Percentiles rank a stretch among this genome's conserved stretches.
Conservation (phyloP, 768 basidiomycete species). For the Mycena galopus region DNA sequence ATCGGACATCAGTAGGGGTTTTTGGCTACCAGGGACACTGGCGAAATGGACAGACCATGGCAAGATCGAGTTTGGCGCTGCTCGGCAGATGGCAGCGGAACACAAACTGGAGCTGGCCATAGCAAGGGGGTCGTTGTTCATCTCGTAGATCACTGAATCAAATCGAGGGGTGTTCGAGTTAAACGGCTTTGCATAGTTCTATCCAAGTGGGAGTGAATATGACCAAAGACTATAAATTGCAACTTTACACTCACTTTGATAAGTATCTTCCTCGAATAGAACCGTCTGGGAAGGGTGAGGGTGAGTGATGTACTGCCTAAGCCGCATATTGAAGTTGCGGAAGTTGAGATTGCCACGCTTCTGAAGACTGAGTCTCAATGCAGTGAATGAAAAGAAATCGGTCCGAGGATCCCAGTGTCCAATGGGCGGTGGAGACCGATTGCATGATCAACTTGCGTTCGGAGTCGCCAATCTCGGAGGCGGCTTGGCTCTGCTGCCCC, state of each 20-base stretch:
- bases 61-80: too few species aligned
- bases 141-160: too few species aligned
- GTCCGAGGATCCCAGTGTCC: not conserved
- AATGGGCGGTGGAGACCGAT: not conserved
- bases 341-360: not conserved
- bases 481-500: too few species aligned
- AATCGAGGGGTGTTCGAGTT: not conserved
- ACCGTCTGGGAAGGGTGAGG: not conserved
- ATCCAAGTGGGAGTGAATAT: not conserved
- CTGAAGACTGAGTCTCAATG: not conserved
- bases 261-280: not conserved
- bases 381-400: not conserved
- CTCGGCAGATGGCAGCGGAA: too few species aligned
- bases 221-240: not conserved
- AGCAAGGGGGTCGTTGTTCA: too few species aligned
- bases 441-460: not conserved
- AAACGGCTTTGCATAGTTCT: not conserved
- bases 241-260: not conserved
- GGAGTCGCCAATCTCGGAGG: too few species aligned
- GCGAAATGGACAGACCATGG: too few species aligned
- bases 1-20: too few species aligned
- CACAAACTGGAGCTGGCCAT: too few species aligned
- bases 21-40: too few species aligned
- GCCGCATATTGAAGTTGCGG: not conserved
- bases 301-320: not conserved